Conservation (phyloP, 1,139 yeast genomes). For the Saccharomycopsis hybrid region DNA sequence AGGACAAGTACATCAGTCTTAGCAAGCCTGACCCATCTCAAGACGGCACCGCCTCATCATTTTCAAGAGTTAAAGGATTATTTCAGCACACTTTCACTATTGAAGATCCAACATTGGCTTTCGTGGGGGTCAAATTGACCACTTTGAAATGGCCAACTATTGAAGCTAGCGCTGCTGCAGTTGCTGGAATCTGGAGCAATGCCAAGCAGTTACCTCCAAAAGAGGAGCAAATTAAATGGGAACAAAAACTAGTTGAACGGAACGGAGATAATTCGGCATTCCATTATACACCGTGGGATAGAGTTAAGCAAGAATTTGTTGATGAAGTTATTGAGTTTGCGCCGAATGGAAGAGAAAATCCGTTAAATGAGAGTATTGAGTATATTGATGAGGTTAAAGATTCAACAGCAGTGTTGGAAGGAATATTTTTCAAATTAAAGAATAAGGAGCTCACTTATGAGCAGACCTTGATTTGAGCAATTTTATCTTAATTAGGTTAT, state of each 20-base stretch:
- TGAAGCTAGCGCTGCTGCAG: conserved; percentile 27
- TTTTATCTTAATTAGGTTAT: too few species aligned
- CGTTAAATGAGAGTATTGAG: conserved; percentile 25
- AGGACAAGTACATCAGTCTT: conserved; percentile 11
- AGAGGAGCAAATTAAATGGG: conserved; percentile 25
- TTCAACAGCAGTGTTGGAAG: conserved; percentile 10
- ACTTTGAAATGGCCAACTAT: conserved; percentile 28
- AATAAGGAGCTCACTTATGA: conserved; percentile 15
- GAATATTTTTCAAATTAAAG: conserved; percentile 14
- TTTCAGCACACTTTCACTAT: conserved; percentile 36
- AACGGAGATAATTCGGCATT: conserved; percentile 27
- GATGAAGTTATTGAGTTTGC: conserved; percentile 26
- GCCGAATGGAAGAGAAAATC: conserved; percentile 29
- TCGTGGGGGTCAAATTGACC: conserved; percentile 28
- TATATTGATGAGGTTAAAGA: conserved; percentile 20
- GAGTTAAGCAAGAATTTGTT: conserved; percentile 28
- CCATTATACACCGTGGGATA: conserved; percentile 29
- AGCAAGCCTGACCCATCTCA: conserved; percentile 13
- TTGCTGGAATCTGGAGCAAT: conserved; percentile 27
- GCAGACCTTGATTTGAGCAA: conserved; percentile 3
- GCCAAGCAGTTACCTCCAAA: conserved; percentile 24
- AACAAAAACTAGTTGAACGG: conserved; percentile 21
- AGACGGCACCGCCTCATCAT: background rate
- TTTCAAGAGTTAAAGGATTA: conserved; percentile 28
- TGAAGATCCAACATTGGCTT: conserved; percentile 37